Evolutionary conservation across 768 basidiomycete species (phyloP).

Genomic region (Xerocomellus chrysenteron): DNA sequence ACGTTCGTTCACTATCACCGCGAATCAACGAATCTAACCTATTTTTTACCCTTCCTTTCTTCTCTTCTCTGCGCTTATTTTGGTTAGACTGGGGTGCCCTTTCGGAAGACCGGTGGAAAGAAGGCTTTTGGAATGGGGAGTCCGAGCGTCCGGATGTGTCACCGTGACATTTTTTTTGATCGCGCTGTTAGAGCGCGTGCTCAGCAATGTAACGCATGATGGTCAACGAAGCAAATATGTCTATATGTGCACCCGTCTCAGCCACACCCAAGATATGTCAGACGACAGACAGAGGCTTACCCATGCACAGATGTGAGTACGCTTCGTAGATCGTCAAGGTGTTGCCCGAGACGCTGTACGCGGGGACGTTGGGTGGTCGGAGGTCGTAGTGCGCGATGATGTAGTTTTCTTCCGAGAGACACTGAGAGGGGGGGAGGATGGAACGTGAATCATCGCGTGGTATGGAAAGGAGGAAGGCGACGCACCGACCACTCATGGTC

Average conservation of each 20-base stretch:
- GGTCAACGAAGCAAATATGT: slow-evolving; percentile 55
- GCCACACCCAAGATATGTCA: neutral
- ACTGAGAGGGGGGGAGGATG: slow-evolving; percentile 37
- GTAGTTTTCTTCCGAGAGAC: slow-evolving; percentile 50
- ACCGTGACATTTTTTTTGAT: neutral
- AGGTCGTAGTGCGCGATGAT: slow-evolving; percentile 68
- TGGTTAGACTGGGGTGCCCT: neutral
- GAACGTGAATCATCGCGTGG: slow-evolving; percentile 3
- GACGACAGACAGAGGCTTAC: slow-evolving; percentile 35
- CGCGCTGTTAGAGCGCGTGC: slow-evolving; percentile 38
- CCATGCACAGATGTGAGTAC: slow-evolving; percentile 51
- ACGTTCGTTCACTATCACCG: slow-evolving; percentile 5
- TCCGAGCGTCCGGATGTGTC: neutral
- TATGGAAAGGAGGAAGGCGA: slow-evolving; percentile 12
- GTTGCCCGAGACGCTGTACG: slow-evolving; percentile 63
- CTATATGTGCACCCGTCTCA: slow-evolving; percentile 30
- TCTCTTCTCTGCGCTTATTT: neutral
- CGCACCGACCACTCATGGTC: slow-evolving; percentile 78
- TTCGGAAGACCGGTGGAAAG: neutral
- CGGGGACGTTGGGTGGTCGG: slow-evolving; percentile 50
- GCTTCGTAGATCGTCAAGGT: slow-evolving; percentile 58
- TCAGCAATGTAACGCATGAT: slow-evolving; percentile 66
- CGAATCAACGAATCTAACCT: neutral
- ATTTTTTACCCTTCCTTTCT: neutral
- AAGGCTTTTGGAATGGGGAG: slow-evolving; percentile 5